Base-by-base conservation (phyloP, 176 grass and related monocot species). In the Zea luxurians region DNA sequence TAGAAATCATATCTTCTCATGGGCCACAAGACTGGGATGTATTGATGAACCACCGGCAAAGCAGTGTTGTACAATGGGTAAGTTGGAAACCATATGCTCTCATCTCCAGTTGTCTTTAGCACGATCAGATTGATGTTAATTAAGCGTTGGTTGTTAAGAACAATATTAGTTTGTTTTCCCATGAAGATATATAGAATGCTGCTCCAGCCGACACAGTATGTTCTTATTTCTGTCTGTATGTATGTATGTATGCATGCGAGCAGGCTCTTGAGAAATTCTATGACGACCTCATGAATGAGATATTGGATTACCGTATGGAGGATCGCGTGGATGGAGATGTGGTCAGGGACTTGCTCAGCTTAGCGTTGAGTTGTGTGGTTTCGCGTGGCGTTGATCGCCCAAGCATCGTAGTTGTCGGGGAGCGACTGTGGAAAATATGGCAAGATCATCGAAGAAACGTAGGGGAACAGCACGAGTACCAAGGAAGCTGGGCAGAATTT, bases 381-480 rank as follows among this genome's bases (percentile, higher is more conserved):
- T 81, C 83, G 0, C 74, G 83, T n/a, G 75, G 67, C n/a, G 17
- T 35, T 21, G 91, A 91, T 66, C 83, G 91, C 38, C 91, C 91
- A 8, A 55, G 64, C 46, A 94, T 94, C 76, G 85, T 86, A 34
- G 83, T 82, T 72, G 91, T 86, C 15, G 88, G 69, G 44, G 86
- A 86, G 73, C 75, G 83, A 69, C 88, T 94, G 11, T 94, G 91
- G 91, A 75, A 82, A 63, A 86, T 91, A 53, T 86, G 91, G 62
- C 84, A 84, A 69, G 83, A 75, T 8, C 89, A 90, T 47, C 41
- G 64, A 60, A 86, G 13, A 62, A 54, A 47, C 41, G 70, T 4
- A 44, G 83, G 75, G 75, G 66, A 80, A 82, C 67, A 57, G 43
- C 41, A 71, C 10, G 27, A 75, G 41, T 81, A 81, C 2, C 54